Conservation (phyloP, 768 basidiomycete species). For the Pisolithus microcarpus region DNA sequence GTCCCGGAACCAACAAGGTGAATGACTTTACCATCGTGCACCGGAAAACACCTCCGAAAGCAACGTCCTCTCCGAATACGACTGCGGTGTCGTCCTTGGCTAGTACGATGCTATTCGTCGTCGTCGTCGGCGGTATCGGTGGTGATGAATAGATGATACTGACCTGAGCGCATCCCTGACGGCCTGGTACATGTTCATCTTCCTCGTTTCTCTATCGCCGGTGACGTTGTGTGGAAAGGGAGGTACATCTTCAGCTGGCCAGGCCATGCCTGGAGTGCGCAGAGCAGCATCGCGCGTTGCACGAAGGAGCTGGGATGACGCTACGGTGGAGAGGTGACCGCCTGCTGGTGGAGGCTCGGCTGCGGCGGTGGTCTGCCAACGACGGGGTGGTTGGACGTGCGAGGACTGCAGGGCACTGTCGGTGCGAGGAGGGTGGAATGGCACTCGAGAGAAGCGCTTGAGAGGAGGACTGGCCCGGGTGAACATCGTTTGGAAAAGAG, state of each 20-base stretch:
- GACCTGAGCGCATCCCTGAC: conserved; percentile 86
- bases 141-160: conserved; percentile 4
- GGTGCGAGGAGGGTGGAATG: no score
- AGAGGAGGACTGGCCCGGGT: no score
- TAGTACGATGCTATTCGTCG: conserved; percentile 59
- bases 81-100: conserved; percentile 81
- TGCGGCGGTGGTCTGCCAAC: conserved; percentile 44
- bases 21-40: conserved; percentile 71
- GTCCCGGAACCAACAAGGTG: background rate
- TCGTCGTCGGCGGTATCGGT: conserved; percentile 1
- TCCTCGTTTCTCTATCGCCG: conserved; percentile 79
- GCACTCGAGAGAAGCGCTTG: background rate
- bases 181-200: conserved; percentile 95
- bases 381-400: conserved; percentile 26
- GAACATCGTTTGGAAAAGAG: conserved; percentile 17
- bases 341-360: conserved; percentile 69
- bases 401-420: no score
- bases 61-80: conserved; percentile 88
- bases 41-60: conserved; percentile 91
- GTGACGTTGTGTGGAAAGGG: no score
- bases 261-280: conserved; percentile 64
- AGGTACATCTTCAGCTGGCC: conserved; percentile 61
- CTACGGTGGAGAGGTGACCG: conserved; percentile 67
- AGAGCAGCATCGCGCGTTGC: conserved; percentile 63
- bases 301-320: conserved; percentile 58